These are phyloP conservation scores for Heterobasidion irregulare DNA, from an alignment of 1,284 basidiomycete species.

Conservation along the genomic window DNA sequence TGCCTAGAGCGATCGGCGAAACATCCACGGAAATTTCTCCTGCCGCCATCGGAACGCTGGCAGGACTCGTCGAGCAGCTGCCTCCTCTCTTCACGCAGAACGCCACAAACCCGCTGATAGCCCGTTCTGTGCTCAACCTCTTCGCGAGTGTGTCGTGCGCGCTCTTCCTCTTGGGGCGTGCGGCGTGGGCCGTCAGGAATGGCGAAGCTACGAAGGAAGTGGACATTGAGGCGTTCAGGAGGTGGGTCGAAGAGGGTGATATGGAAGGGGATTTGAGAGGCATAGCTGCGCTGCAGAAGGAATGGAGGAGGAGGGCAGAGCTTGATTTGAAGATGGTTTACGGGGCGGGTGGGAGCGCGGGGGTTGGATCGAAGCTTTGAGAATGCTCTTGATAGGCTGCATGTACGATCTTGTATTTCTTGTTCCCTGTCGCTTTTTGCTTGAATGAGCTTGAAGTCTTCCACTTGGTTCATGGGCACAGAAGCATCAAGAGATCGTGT, in stretches of 20 bases:
- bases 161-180: neutral
- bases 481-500: too few relatives aligned
- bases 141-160: neutral
- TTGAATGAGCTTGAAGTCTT: too few relatives aligned
- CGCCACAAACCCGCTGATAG: neutral
- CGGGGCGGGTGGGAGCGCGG: neutral
- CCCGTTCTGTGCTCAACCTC: neutral
- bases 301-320: neutral
- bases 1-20: too few relatives aligned
- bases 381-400: too few relatives aligned
- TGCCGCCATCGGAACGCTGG: neutral
- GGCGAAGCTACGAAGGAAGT: neutral
- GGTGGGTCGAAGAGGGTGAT: neutral
- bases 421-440: too few relatives aligned
- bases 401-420: too few relatives aligned
- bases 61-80: neutral
- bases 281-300: neutral
- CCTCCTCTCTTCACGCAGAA: neutral
- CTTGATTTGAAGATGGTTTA: constrained; percentile 3
- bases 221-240: neutral
- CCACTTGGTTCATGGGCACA: too few relatives aligned
- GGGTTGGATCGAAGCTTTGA: too few relatives aligned
- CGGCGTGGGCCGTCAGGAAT: neutral
- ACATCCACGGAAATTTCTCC: too few relatives aligned
- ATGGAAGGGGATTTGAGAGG: neutral